Percentiles rank a stretch among this genome's conserved stretches.
phyloP scores from a whole-genome alignment of 108 stramenopile genomes.

The Seminavis robusta region DNA sequence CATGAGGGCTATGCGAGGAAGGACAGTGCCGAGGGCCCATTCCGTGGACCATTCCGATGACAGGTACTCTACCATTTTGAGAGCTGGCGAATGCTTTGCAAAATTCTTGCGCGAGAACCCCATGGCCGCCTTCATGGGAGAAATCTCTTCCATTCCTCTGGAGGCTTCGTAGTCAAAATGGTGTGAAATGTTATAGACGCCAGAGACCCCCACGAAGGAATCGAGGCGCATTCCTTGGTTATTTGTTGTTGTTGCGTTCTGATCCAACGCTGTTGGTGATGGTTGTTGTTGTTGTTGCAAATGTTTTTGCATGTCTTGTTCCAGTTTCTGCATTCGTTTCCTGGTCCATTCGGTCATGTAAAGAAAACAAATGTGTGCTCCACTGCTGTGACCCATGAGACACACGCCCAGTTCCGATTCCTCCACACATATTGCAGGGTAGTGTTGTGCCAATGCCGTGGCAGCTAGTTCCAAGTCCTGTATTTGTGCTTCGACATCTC shows the following conservation, averaged over 20 bases:
- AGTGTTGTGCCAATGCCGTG: constrained; percentile 7
- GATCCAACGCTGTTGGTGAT: not conserved
- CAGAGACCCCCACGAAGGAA: constrained; percentile 65
- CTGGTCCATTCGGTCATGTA: constrained; percentile 46
- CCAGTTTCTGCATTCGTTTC: not conserved
- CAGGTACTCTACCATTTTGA: constrained; percentile 31
- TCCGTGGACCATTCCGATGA: not conserved
- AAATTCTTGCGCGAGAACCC: constrained; percentile 62
- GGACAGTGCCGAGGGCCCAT: constrained; percentile 3
- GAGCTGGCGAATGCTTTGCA: constrained; percentile 45
- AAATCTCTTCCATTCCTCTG: constrained; percentile 80
- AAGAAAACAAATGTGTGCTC: constrained; percentile 74
- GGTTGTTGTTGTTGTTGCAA: not conserved
- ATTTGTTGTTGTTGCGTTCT: constrained; percentile 1
- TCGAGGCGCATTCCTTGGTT: constrained; percentile 8
- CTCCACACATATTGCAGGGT: too few relatives aligned
- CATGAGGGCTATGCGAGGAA: constrained; percentile 45
- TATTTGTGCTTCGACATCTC: constrained; percentile 46
- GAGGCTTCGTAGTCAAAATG: constrained; percentile 86
- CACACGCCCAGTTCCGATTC: constrained; percentile 37
- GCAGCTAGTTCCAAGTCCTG: constrained; percentile 45
- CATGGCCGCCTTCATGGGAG: constrained; percentile 72
- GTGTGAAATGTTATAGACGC: constrained; percentile 72
- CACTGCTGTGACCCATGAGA: constrained; percentile 72
- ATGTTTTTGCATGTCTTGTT: not conserved